Evolutionary conservation across 768 basidiomycete genomes (phyloP), one percentile per base, ranked within the genome.

Genomic region (Dendrothele bispora): DNA sequence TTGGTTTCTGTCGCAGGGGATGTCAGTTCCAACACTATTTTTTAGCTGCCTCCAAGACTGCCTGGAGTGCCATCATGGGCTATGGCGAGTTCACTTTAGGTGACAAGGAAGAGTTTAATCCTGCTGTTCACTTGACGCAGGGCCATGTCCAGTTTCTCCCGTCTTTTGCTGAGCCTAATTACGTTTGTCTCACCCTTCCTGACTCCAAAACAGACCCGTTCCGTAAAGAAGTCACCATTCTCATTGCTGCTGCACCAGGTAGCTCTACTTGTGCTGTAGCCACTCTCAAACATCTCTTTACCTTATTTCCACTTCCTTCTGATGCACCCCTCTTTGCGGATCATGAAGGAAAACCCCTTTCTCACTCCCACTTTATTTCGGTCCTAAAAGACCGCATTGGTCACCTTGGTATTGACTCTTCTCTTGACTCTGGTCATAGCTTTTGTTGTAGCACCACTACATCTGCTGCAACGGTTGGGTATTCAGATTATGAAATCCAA

Each of bases 171-270:
- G 35, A 53, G 12, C 54, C 64, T 11, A 58, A 55, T 2, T 58
- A 63, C 35, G 20, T 64, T 22, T 34, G 37, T 10, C 55, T 69
- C 30, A 55, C 55, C 7, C 55, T 72, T 1, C 66, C 68, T 5
- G 52, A 57, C 2, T 72, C 69, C 3, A 72, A 72, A 44, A 70
- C 67, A 3, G 65, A 70, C 54, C 67, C 66, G 1, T 72, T 71
- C 46, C 51, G 65, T 6, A 52, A 53, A 34, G 61, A 64, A 1
- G 52, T 62, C 34, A 43, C 53, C 6, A 53, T 65, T n/a, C 48
- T 39, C 18, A 34, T 66, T n/a, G 58, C 65, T 2, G 47, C 50
- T 5, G 59, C 55, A 2, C 60, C 52, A 12, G 20, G 26, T 24
- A 7, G 20, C 17, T 6, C 8, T 7, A 40, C 39, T 5, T 40